These are phyloP conservation scores for Gyromitra esculenta DNA, from an alignment of 2,329 filamentous ascomycete species.

Conservation along the genomic window DNA sequence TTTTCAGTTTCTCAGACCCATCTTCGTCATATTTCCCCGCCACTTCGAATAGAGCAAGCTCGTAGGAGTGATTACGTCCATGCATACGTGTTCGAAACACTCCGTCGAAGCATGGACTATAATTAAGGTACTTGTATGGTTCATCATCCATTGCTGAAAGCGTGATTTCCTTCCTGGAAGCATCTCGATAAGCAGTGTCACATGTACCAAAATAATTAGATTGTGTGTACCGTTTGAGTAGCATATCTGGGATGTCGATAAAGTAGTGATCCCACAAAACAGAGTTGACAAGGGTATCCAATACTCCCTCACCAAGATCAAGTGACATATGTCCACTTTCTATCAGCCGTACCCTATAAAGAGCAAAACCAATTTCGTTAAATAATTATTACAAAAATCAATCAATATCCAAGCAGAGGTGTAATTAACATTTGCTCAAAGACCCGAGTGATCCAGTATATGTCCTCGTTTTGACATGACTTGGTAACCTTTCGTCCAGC, in stretches of 20 bases:
- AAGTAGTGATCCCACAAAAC: constrained; percentile 17
- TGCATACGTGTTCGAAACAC: not conserved
- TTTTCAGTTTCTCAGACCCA: constrained; percentile 3
- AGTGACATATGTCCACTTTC: not conserved
- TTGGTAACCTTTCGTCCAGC: not conserved
- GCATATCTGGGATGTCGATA: constrained; percentile 4
- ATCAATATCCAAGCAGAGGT: not conserved
- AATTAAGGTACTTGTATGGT: constrained; percentile 16
- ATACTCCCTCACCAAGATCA: constrained; percentile 11
- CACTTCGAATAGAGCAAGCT: constrained; percentile 25
- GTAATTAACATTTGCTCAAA: constrained; percentile 18
- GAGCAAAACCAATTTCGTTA: not conserved
- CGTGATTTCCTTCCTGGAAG: constrained; percentile 1
- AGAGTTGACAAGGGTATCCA: constrained; percentile 12
- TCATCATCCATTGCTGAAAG: not conserved
- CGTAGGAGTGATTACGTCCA: not conserved
- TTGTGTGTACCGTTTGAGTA: constrained; percentile 2
- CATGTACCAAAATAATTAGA: not conserved
- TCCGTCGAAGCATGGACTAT: constrained; percentile 2
- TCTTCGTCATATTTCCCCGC: not conserved
- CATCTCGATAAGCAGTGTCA: not conserved
- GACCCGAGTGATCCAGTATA: constrained; percentile 4
- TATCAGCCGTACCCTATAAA: constrained; percentile 4
- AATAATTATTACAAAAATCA: not conserved
- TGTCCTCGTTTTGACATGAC: constrained; percentile 3